Evolutionary conservation across 306 rosid species (phyloP).

Genomic region (Pterocarpus santalinus): DNA sequence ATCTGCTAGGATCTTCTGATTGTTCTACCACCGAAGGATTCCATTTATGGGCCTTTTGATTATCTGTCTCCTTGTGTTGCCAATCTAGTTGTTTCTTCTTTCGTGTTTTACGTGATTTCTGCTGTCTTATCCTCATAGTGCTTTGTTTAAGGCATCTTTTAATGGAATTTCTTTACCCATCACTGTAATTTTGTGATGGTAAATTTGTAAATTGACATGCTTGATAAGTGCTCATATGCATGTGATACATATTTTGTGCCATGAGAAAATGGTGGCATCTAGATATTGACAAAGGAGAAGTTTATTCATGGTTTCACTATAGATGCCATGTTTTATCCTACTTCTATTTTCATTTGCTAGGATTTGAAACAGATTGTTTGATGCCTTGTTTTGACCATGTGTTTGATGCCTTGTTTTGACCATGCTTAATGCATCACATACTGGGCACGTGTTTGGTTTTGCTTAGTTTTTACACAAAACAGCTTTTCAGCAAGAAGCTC

Average conservation of each 20-base stretch:
- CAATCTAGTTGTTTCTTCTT: slow-evolving; percentile 15
- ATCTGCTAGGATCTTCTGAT: slow-evolving; percentile 17
- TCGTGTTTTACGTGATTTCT: slow-evolving; percentile 1
- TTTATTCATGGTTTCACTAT: neutral
- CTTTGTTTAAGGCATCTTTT: slow-evolving; percentile 21
- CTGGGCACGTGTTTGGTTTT: neutral
- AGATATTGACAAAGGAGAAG: neutral
- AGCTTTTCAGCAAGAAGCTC: slow-evolving; percentile 8
- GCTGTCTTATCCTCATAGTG: slow-evolving; percentile 5
- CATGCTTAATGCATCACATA: neutral
- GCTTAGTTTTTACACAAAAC: slow-evolving; percentile 1
- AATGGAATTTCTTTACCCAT: neutral
- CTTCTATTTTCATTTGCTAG: neutral
- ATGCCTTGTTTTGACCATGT: neutral
- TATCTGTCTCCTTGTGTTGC: slow-evolving; percentile 1
- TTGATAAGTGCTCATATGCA: neutral
- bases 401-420: neutral
- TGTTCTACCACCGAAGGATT: neutral
- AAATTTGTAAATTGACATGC: neutral
- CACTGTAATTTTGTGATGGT: neutral
- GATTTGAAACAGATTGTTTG: neutral
- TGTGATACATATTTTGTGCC: neutral
- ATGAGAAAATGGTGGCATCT: neutral
- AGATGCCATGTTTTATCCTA: slow-evolving; percentile 4
- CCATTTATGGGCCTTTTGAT: neutral